These are phyloP conservation scores for Fraxinus xanthoxyloides DNA, from an alignment of 305 asterid genomes.

Conservation along the genomic window DNA sequence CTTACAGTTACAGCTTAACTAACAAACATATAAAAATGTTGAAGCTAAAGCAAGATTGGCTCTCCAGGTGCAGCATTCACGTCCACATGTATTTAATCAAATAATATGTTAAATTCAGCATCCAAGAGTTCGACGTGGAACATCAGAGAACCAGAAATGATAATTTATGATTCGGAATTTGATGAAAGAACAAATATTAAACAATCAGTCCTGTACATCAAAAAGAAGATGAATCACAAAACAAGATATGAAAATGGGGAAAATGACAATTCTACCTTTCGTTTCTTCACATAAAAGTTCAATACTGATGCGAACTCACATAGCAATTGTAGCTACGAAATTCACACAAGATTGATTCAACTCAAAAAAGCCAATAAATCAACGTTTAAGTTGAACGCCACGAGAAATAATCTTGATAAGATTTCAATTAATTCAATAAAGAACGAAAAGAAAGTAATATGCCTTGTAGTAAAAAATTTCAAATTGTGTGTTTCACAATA, in stretches of 20 bases:
- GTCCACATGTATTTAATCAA: background rate
- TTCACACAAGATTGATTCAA: too few species aligned
- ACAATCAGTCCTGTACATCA: background rate
- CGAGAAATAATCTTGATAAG: too few species aligned
- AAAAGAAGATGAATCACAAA: background rate
- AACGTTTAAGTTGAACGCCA: too few species aligned
- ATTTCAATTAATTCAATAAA: too few species aligned
- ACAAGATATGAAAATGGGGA: background rate
- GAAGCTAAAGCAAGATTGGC: background rate
- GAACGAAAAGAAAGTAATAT: too few species aligned
- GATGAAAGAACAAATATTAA: background rate
- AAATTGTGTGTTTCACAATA: too few species aligned
- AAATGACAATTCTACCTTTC: background rate
- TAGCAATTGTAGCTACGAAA: too few species aligned
- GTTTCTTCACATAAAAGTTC: background rate
- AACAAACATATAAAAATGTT: constrained; percentile 10
- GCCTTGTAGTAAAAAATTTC: too few species aligned
- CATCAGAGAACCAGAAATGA: constrained; percentile 27
- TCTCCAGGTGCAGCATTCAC: background rate
- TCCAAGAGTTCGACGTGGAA: constrained; percentile 31
- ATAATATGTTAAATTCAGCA: background rate
- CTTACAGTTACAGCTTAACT: constrained; percentile 19
- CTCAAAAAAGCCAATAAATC: too few species aligned
- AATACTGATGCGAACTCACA: background rate
- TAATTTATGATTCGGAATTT: background rate